These are phyloP conservation scores for Annulohypoxylon nitens DNA, from an alignment of 495 filamentous ascomycete species.

Conservation along the genomic window DNA sequence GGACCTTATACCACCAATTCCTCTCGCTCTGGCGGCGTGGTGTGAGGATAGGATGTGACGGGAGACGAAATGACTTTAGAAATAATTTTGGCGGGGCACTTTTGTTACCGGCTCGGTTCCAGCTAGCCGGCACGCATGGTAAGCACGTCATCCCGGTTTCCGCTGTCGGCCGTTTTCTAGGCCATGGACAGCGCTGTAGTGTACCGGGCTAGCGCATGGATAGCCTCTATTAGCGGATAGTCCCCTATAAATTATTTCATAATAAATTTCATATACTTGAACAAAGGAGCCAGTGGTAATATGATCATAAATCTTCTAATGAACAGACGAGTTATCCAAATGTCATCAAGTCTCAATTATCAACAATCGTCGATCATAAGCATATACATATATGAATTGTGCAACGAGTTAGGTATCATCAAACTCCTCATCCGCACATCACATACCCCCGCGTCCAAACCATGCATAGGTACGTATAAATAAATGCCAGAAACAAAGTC, in stretches of 20 bases:
- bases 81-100: constrained; percentile 39
- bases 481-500: constrained; percentile 13
- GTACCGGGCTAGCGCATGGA: no score
- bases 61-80: not conserved
- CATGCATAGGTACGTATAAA: constrained; percentile 12
- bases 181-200: not conserved
- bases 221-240: not conserved
- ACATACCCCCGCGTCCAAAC: not conserved
- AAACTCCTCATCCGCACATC: constrained; percentile 11
- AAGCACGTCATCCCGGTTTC: constrained; percentile 48
- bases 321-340: not conserved
- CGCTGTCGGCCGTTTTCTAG: constrained; percentile 31
- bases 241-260: no score
- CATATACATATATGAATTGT: constrained; percentile 3
- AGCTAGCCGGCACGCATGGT: constrained; percentile 26
- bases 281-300: not conserved
- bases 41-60: constrained; percentile 4
- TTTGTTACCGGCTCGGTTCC: constrained; percentile 32
- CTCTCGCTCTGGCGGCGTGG: not conserved
- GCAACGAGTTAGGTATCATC: constrained; percentile 26
- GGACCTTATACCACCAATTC: constrained; percentile 4
- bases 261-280: no score
- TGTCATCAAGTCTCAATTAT: not conserved
- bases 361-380: not conserved
- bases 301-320: not conserved